Percentiles rank a stretch among this genome's conserved stretches.
Conservation (phyloP, 2,329 filamentous ascomycete genomes). For the Paecilomyces sp. region DNA sequence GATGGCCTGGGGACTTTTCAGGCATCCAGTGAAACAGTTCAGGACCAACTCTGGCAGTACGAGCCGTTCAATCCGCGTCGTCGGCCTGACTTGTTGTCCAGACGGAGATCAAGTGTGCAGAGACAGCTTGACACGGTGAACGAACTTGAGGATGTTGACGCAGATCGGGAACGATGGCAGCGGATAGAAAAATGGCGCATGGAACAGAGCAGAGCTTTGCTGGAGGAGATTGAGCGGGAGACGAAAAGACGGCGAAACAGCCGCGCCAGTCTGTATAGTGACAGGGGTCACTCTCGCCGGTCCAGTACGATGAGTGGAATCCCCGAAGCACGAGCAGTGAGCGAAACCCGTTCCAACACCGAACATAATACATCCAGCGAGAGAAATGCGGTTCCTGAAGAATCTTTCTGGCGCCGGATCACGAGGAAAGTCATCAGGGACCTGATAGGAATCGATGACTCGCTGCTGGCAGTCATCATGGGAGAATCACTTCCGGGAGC, state of each 20-base stretch:
- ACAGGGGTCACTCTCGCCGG: slow-evolving; percentile 9
- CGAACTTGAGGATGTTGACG: slow-evolving; percentile 49
- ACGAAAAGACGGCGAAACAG: slow-evolving; percentile 55
- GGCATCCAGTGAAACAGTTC: slow-evolving; percentile 55
- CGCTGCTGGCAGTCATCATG: slow-evolving; percentile 74
- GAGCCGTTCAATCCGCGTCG: slow-evolving; percentile 74
- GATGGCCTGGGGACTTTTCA: slow-evolving; percentile 85
- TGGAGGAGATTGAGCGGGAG: slow-evolving; percentile 85
- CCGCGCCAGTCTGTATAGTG: slow-evolving; percentile 15
- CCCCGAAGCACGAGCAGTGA: slow-evolving; percentile 31
- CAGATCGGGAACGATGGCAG: slow-evolving; percentile 67
- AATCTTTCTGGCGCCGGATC: slow-evolving; percentile 71
- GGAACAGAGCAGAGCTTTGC: slow-evolving; percentile 76
- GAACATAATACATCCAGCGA: slow-evolving; percentile 43
- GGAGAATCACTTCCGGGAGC: slow-evolving; percentile 60
- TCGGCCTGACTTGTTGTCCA: slow-evolving; percentile 39
- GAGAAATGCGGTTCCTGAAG: slow-evolving; percentile 42
- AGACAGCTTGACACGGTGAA: slow-evolving; percentile 49
- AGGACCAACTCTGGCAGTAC: slow-evolving; percentile 84
- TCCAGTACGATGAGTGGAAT: slow-evolving; percentile 12
- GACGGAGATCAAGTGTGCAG: slow-evolving; percentile 52
- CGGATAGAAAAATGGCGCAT: slow-evolving; percentile 88
- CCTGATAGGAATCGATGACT: slow-evolving; percentile 84
- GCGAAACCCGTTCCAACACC: slow-evolving; percentile 27
- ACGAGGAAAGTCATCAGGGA: slow-evolving; percentile 82